Percentiles rank a stretch among this genome's conserved stretches.
These are phyloP conservation scores for Colletotrichum siamense DNA, from an alignment of 2,329 filamentous ascomycete species.

Conservation along the genomic window DNA sequence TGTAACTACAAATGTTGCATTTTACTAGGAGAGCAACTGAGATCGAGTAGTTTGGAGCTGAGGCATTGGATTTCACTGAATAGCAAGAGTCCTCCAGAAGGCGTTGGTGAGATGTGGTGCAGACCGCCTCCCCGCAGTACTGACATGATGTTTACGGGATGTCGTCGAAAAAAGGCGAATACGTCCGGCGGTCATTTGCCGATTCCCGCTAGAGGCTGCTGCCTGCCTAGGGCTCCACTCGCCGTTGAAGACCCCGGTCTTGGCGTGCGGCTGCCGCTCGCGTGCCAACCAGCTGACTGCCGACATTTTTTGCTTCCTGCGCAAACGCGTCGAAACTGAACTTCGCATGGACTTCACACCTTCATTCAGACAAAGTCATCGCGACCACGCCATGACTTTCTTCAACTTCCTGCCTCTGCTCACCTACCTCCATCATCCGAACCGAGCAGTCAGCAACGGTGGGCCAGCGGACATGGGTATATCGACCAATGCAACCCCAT, in stretches of 20 bases:
- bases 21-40: no score
- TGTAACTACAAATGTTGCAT: no score
- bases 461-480: not conserved
- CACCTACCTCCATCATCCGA: not conserved
- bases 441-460: not conserved
- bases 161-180: not conserved
- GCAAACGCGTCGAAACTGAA: rapidly evolving
- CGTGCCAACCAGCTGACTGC: not conserved
- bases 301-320: rapidly evolving
- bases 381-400: not conserved
- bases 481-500: not conserved
- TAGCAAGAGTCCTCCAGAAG: not conserved
- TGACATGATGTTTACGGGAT: not conserved
- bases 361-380: rapidly evolving
- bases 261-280: not conserved
- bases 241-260: not conserved
- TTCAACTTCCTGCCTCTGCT: rapidly evolving
- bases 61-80: not conserved
- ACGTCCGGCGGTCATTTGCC: not conserved
- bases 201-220: not conserved
- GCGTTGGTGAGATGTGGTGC: not conserved
- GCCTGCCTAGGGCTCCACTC: not conserved
- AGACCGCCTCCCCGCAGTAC: not conserved
- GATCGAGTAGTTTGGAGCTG: no score
- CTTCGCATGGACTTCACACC: not conserved